These are phyloP conservation scores for Brassica nigra DNA, from an alignment of 345 rosid genomes.

Conservation along the genomic window DNA sequence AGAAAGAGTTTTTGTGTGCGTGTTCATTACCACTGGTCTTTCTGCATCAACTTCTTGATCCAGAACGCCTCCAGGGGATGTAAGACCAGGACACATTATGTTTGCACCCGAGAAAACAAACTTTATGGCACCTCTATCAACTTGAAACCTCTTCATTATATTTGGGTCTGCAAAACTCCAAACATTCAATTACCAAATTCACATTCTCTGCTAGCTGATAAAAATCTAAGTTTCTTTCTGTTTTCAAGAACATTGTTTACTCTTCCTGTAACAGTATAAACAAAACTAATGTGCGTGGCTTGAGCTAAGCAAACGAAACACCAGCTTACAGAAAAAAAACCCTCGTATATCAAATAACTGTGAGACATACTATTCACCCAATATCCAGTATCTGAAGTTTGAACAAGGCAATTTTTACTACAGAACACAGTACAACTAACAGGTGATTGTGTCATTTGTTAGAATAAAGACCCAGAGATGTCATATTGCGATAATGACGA, in stretches of 20 bases:
- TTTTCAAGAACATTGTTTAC: neutral
- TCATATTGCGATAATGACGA: neutral
- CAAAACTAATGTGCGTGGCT: neutral
- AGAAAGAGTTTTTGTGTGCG: neutral
- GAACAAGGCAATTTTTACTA: slow-evolving; percentile 10
- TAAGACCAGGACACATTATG: slow-evolving; percentile 99
- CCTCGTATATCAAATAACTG: neutral
- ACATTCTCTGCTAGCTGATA: slow-evolving; percentile 11
- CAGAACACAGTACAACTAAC: slow-evolving; percentile 13
- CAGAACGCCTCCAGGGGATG: slow-evolving; percentile 93
- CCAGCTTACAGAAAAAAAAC: neutral
- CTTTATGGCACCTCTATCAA: slow-evolving; percentile 95
- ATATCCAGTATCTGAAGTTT: neutral
- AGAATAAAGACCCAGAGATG: neutral
- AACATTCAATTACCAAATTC: neutral
- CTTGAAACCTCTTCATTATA: slow-evolving; percentile 94
- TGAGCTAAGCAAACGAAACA: neutral
- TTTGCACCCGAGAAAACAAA: slow-evolving; percentile 98
- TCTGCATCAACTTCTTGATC: slow-evolving; percentile 91
- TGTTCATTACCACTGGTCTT: slow-evolving; percentile 80
- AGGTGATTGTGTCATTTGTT: neutral
- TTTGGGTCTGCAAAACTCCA: slow-evolving; percentile 58
- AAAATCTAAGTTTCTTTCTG: neutral
- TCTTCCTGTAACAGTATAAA: neutral
- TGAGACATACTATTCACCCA: neutral